Percentiles rank a stretch among this genome's conserved stretches.
phyloP scores from a whole-genome alignment of 441 rosid genomes.

The Gossypium gossypioides region DNA sequence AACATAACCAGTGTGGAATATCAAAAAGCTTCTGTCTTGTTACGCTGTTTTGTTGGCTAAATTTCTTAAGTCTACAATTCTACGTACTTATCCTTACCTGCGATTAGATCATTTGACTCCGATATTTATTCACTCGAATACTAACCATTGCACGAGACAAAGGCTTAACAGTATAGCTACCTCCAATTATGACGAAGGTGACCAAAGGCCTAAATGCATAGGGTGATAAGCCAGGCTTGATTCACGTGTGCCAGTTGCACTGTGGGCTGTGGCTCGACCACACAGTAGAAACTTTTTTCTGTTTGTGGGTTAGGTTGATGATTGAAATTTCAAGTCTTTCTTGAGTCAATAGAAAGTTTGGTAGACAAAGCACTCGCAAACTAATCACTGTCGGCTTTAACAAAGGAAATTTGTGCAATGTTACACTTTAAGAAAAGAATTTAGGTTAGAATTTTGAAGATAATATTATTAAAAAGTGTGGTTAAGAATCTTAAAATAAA shows the following conservation, averaged over 20 bases:
- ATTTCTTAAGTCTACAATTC: not conserved
- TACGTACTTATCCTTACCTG: not conserved
- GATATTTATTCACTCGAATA: not conserved
- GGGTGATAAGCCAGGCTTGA: not conserved
- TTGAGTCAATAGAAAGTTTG: not conserved
- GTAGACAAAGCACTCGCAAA: not conserved
- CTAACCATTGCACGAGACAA: not conserved
- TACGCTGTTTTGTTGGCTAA: not conserved
- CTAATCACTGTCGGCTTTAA: not conserved
- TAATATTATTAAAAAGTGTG: too few species aligned
- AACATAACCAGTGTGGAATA: slow-evolving; percentile 7
- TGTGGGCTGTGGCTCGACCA: not conserved
- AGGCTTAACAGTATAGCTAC: not conserved
- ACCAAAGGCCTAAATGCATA: slow-evolving; percentile 1
- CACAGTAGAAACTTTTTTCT: not conserved
- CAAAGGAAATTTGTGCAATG: too few species aligned
- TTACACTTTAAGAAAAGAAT: too few species aligned
- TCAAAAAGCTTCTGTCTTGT: not conserved
- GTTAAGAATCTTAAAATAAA: too few species aligned
- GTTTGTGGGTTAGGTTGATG: not conserved
- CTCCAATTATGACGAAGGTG: slow-evolving; percentile 1
- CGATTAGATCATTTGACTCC: too few species aligned
- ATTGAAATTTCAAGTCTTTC: not conserved
- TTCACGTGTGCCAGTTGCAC: not conserved
- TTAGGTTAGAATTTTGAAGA: too few species aligned